Evolutionary conservation across 164 flowering plant genomes (phyloP), one percentile per base, ranked within the genome.

Genomic region (Berberis vulgaris): DNA sequence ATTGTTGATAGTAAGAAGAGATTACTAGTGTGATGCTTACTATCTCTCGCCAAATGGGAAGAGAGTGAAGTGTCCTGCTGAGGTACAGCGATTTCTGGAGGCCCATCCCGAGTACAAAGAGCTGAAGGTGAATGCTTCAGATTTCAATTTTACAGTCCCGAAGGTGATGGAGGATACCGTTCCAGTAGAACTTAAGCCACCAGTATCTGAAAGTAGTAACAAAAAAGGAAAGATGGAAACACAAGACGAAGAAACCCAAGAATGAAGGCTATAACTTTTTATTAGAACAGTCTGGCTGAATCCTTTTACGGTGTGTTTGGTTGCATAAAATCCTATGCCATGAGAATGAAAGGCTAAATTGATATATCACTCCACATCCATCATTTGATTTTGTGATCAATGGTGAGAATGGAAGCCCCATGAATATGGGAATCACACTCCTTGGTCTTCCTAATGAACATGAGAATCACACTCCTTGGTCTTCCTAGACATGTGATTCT

Each of bases 111-210:
- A 72, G 44, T 79, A 64, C 77, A 76, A 73, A 65, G 74, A 47
- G 43, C 54, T 12, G 44, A 69, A 61, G 12, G 47, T 83, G 38
- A 59, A 76, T 13, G 46, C 71, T 59, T 69, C 77, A 0, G 77
- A 82, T 61, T 91, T 91, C 74, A 62, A 58, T 60, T 91, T 91
- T 70, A 41, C 71, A 1, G 45, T 52, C 54, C 95, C 98, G 44
- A 91, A 85, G 79, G 57, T 91, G 10, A 73, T 81, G 80, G 80
- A 78, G 38, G 90, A 85, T 26, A 86, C 90, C 45, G 54, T 85
- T 45, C 96, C 89, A 12, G 72, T 45, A 9, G 13, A 64, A 61
- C 66, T 67, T n/a, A 72, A 43, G 43, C 54, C 59, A 56, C 68
- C 63, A 67, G 40, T 5, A 49, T 38, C 59, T 63, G 45, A 60